These are phyloP conservation scores for Chlorencoelia australis DNA, from an alignment of 2,329 filamentous ascomycete genomes.

Conservation along the genomic window DNA sequence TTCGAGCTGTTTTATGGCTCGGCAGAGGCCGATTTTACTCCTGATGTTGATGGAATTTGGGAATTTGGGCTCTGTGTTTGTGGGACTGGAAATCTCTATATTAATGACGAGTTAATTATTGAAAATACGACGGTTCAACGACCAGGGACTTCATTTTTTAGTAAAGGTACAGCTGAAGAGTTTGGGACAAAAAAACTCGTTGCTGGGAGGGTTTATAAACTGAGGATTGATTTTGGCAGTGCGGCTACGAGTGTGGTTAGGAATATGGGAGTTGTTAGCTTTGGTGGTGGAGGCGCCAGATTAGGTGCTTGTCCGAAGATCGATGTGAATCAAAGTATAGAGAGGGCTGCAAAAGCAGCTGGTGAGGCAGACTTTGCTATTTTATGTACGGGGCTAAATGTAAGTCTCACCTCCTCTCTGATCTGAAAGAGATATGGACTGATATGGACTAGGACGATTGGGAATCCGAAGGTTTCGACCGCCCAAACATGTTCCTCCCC, in stretches of 20 bases:
- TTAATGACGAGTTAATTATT: constrained; percentile 27
- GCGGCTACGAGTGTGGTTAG: constrained; percentile 47
- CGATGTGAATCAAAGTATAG: constrained; percentile 48
- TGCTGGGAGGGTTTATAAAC: constrained; percentile 25
- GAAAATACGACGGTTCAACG: constrained; percentile 27
- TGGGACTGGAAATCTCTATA: constrained; percentile 28
- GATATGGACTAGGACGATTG: constrained; percentile 41
- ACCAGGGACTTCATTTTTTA: constrained; percentile 31
- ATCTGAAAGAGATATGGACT: no score
- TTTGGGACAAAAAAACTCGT: constrained; percentile 18
- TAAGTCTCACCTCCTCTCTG: no score
- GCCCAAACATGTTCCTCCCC: constrained; percentile 19
- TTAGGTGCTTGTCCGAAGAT: constrained; percentile 51
- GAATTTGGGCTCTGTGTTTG: constrained; percentile 30
- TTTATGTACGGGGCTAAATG: constrained; percentile 66
- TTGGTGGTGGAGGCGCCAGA: constrained; percentile 50
- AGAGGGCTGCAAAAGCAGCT: constrained; percentile 56
- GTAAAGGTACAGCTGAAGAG: constrained; percentile 28
- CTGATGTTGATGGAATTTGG: constrained; percentile 17
- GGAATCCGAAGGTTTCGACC: constrained; percentile 28
- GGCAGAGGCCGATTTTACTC: constrained; percentile 21
- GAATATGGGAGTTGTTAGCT: constrained; percentile 35
- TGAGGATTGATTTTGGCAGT: constrained; percentile 39
- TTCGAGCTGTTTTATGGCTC: constrained; percentile 28
- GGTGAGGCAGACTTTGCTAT: constrained; percentile 63